phyloP scores from a whole-genome alignment of 345 rosid species.

The Ceriops tagal region DNA sequence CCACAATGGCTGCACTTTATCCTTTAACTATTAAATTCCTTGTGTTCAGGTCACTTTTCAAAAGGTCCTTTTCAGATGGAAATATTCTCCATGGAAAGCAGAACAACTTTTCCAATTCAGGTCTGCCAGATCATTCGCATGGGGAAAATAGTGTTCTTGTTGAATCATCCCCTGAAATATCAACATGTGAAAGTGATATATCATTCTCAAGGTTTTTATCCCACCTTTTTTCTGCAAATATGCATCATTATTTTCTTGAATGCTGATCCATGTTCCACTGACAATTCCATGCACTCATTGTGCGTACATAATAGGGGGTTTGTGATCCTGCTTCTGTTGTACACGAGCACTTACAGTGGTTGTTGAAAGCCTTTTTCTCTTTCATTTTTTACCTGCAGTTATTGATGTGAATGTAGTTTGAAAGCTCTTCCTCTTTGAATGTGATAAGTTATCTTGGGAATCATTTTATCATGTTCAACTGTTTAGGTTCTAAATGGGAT shows the following conservation, averaged over 20 bases:
- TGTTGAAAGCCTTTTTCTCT: neutral
- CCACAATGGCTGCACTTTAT: neutral
- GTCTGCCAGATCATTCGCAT: slow-evolving; percentile 42
- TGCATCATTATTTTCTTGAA: neutral
- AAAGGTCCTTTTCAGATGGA: slow-evolving; percentile 92
- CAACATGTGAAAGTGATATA: slow-evolving; percentile 63
- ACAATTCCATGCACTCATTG: too few relatives aligned
- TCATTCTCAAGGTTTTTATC: slow-evolving; percentile 65
- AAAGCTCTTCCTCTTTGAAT: neutral
- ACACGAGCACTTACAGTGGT: too few relatives aligned
- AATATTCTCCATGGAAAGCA: slow-evolving; percentile 58
- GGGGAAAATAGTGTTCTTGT: slow-evolving; percentile 47
- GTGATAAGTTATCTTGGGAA: too few relatives aligned
- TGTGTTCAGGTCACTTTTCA: slow-evolving; percentile 58
- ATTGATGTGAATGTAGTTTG: neutral
- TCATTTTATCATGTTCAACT: too few relatives aligned
- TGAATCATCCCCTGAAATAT: slow-evolving; percentile 89
- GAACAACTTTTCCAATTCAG: slow-evolving; percentile 40
- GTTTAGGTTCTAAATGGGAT: too few relatives aligned
- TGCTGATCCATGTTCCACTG: neutral
- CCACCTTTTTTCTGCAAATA: neutral
- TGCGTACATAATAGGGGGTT: too few relatives aligned
- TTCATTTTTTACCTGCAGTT: neutral
- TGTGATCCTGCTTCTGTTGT: too few relatives aligned
- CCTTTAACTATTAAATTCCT: slow-evolving; percentile 12